Percentiles rank a stretch among this genome's conserved stretches.
phyloP scores from a whole-genome alignment of 2,329 filamentous ascomycete species.

The Zasmidium cellare region DNA sequence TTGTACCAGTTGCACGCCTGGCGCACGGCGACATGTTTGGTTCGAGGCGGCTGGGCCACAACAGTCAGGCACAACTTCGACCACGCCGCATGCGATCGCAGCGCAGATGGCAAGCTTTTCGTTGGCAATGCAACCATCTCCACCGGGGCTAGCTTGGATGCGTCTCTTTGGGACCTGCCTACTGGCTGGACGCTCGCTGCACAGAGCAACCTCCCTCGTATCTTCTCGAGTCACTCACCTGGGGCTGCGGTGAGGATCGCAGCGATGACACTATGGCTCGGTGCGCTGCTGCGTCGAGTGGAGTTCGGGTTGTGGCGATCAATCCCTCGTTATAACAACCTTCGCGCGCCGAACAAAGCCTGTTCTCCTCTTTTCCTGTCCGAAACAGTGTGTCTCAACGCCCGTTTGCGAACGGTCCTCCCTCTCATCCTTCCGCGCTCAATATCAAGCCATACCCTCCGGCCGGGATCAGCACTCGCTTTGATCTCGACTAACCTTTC shows the following conservation, averaged over 20 bases:
- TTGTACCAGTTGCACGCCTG: not conserved
- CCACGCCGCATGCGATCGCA: not conserved
- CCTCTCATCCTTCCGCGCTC: not conserved
- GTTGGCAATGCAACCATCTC: slow-evolving; percentile 2
- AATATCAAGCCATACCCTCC: not conserved
- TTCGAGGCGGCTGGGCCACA: not conserved
- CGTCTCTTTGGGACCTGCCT: not conserved
- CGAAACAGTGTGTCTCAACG: not conserved
- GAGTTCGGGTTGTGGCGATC: slow-evolving; percentile 6
- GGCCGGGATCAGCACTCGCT: slow-evolving; percentile 7
- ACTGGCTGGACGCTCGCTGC: not conserved
- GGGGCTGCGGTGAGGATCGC: not conserved
- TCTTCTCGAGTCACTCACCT: not conserved
- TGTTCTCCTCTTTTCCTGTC: slow-evolving; percentile 4
- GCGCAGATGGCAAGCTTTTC: not conserved
- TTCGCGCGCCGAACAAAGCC: not conserved
- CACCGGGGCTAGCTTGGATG: not conserved
- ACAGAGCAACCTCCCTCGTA: slow-evolving; percentile 3
- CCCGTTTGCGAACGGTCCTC: not conserved
- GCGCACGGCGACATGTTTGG: not conserved
- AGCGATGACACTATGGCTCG: slow-evolving; percentile 6
- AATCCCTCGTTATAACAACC: slow-evolving; percentile 6
- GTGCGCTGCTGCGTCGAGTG: not conserved
- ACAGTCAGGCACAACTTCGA: not conserved
- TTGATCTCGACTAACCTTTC: slow-evolving; percentile 3